Percentiles rank a stretch among this genome's conserved stretches.
Evolutionary conservation across 257 asterid species (phyloP).

Genomic region (Ilex aquifolium): DNA sequence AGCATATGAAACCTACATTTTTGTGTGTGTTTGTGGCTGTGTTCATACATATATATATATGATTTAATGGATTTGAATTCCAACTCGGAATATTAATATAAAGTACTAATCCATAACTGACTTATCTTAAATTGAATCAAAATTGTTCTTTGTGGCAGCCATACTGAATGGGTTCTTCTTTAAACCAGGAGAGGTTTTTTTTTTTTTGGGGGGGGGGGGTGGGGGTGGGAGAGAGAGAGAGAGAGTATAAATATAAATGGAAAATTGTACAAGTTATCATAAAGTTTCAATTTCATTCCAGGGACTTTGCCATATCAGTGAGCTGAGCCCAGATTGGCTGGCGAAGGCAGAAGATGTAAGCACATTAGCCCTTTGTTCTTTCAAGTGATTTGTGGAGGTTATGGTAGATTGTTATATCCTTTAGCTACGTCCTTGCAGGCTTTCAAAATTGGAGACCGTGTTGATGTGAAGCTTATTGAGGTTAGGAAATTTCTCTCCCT

Average conservation of each 20-base stretch:
- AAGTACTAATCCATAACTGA: no score
- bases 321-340: slow-evolving; percentile 83
- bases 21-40: no score
- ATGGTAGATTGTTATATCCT: slow-evolving; percentile 15
- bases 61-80: no score
- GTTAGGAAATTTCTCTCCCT: slow-evolving; percentile 30
- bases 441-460: slow-evolving; percentile 82
- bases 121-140: no score
- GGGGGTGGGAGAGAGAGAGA: background rate
- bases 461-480: slow-evolving; percentile 97
- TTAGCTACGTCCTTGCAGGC: slow-evolving; percentile 40
- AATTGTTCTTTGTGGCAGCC: no score
- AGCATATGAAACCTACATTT: no score
- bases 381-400: slow-evolving; percentile 2
- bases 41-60: no score
- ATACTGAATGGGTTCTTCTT: no score
- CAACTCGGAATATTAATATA: no score
- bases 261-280: background rate
- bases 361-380: slow-evolving; percentile 13
- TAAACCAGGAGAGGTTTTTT: no score
- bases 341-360: slow-evolving; percentile 96
- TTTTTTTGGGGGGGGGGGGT: no score
- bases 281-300: slow-evolving; percentile 19
- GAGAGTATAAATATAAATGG: slow-evolving; percentile 5
- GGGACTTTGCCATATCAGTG: slow-evolving; percentile 97